A percentile compares a stretch with the other conserved stretches of the same genome.
Conservation (phyloP, 2,329 filamentous ascomycete species). For the Fulvia fulva region DNA sequence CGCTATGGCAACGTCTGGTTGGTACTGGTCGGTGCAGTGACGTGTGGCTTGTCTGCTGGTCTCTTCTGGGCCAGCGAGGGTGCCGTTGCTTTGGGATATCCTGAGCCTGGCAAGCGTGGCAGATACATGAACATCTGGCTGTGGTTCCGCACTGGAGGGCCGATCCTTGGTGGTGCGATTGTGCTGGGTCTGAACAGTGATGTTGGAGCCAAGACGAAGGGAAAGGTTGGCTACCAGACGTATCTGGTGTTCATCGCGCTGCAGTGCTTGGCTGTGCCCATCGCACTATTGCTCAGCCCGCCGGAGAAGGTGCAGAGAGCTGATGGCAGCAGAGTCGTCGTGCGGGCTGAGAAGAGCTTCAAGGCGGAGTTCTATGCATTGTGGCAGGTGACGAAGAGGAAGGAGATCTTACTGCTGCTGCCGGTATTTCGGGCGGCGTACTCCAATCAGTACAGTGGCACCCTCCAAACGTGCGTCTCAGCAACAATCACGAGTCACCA, state of each 20-base stretch:
- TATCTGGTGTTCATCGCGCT: conserved; percentile 44
- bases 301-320: conserved; percentile 43
- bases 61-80: conserved; percentile 52
- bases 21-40: conserved; percentile 47
- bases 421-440: conserved; percentile 45
- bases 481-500: no score
- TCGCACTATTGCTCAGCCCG: conserved; percentile 39
- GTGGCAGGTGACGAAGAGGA: conserved; percentile 29
- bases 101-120: conserved; percentile 41
- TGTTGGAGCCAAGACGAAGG: conserved; percentile 39
- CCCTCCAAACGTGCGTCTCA: conserved; percentile 41
- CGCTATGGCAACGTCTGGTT: conserved; percentile 52
- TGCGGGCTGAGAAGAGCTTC: conserved; percentile 38
- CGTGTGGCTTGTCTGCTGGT: conserved; percentile 48
- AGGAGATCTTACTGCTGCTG: conserved; percentile 37
- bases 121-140: conserved; percentile 48
- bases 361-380: conserved; percentile 39
- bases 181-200: conserved; percentile 46
- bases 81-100: conserved; percentile 40
- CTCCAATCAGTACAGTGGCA: conserved; percentile 46
- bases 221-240: conserved; percentile 36
- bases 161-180: conserved; percentile 47
- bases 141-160: conserved; percentile 50
- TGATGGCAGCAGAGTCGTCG: conserved; percentile 40
- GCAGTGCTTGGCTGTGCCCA: conserved; percentile 36